phyloP scores from a whole-genome alignment of 805 yeast species.

The Metschnikowia kunwiensis region DNA sequence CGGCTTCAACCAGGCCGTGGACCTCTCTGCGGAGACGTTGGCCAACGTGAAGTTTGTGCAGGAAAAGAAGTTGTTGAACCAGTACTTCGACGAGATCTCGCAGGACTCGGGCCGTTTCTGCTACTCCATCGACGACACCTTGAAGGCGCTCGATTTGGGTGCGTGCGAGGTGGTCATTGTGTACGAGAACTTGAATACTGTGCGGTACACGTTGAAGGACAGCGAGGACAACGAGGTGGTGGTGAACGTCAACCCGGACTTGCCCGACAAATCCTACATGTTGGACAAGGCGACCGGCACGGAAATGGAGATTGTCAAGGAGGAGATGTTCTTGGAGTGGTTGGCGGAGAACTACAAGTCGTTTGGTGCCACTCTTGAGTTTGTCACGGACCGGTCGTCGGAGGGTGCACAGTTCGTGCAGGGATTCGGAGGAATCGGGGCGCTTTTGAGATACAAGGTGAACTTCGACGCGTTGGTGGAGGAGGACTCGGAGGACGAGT shows the following conservation, averaged over 20 bases:
- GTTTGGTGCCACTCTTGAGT: constrained; percentile 94
- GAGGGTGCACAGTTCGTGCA: constrained; percentile 98
- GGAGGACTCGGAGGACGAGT: constrained; percentile 78
- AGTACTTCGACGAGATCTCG: constrained; percentile 94
- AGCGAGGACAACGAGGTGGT: constrained; percentile 74
- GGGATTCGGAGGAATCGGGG: constrained; percentile 99
- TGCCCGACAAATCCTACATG: constrained; percentile 71
- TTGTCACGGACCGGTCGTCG: constrained; percentile 92
- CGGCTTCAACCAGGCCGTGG: constrained; percentile 99
- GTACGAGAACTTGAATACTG: constrained; percentile 82
- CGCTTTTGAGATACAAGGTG: constrained; percentile 90
- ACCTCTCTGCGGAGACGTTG: constrained; percentile 92
- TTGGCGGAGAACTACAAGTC: constrained; percentile 92
- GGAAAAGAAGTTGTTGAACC: constrained; percentile 91
- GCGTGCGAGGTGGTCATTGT: constrained; percentile 93
- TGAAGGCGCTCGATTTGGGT: constrained; percentile 94
- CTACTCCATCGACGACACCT: constrained; percentile 94
- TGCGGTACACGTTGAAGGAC: constrained; percentile 82
- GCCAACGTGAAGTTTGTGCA: constrained; percentile 97
- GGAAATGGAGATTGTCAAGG: constrained; percentile 87
- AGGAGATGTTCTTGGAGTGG: constrained; percentile 91
- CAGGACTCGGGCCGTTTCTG: constrained; percentile 97
- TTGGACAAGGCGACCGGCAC: constrained; percentile 82
- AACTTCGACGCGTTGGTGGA: constrained; percentile 94
- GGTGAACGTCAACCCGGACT: constrained; percentile 68